Base-by-base conservation (phyloP, 2,329 filamentous ascomycete genomes). In the Thelonectria blattea region DNA sequence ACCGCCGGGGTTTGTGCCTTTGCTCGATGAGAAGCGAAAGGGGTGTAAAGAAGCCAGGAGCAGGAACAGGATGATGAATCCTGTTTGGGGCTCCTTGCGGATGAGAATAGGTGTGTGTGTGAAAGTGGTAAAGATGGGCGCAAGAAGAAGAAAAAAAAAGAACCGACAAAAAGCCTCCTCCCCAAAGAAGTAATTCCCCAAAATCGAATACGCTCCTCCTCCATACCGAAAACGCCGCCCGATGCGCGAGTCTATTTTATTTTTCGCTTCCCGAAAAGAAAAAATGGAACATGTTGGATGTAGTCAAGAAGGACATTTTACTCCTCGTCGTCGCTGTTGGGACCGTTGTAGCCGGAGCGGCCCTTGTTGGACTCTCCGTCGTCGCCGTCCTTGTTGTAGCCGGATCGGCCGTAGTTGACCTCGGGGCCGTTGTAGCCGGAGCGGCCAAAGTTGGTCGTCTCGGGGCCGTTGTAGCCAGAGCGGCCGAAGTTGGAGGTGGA, bases 311-410 rank as follows among this genome's bases (percentile, higher is more conserved):
- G 27, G 27, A 10, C n/a, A 30, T 10, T 30, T 30, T 30, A 30
- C 27, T 30, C 27, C 68, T 71, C 69, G 41, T 69, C 73, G 58
- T 75, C 73, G 60, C 69, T 67, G 56, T 71, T 70, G 64, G 75
- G 74, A 62, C 75, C 73, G 71, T 80, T 80, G 76, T 81, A 80
- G 64, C 78, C 78, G 56, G 75, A 78, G 71, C 74, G 79, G 68
- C 77, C 77, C 57, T 71, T 72, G 75, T 76, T 74, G 70, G 73
- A 70, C 69, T 75, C 63, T n/a, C 65, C 66, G 39, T 70, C 65
- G 72, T 70, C 69, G 41, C 64, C 68, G 56, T 72, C 61, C 52
- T 64, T 67, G 62, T 68, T 67, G 64, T 68, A 65, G 57, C 64
- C 61, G 49, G 57, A 56, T 37, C 70, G 61, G 42, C 52, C 69